Evolutionary conservation across 2,329 filamentous ascomycete genomes (phyloP).

Genomic region (Fusarium buharicum): DNA sequence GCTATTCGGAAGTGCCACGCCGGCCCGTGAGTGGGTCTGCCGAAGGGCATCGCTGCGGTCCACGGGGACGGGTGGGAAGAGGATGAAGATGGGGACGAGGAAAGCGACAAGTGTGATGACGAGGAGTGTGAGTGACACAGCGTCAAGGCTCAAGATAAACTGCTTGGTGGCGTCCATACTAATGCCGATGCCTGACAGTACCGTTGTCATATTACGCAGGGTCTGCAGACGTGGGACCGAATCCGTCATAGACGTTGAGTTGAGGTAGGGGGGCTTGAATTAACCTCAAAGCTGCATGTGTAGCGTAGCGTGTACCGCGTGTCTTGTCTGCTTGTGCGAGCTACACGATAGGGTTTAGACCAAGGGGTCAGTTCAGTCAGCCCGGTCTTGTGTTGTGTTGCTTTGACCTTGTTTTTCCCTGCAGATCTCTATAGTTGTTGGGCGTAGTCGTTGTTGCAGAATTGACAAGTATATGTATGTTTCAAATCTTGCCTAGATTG

Average conservation of each 20-base stretch:
- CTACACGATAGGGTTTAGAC: conserved; percentile 2
- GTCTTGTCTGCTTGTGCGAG: conserved; percentile 18
- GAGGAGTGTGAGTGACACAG: conserved; percentile 53
- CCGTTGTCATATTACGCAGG: conserved; percentile 35
- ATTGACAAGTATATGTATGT: conserved; percentile 3
- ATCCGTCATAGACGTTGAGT: conserved; percentile 24
- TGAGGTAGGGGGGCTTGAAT: not conserved
- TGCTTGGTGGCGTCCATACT: conserved; percentile 31
- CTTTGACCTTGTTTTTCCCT: conserved; percentile 6
- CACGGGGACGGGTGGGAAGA: conserved; percentile 65
- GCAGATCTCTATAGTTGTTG: conserved; percentile 9
- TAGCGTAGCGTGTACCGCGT: not conserved
- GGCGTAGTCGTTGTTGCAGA: conserved; percentile 2
- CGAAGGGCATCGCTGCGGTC: conserved; percentile 63
- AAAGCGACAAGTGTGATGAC: conserved; percentile 61
- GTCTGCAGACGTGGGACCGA: conserved; percentile 25
- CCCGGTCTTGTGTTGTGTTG: not conserved
- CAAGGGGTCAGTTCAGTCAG: conserved; percentile 2
- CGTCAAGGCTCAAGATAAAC: conserved; percentile 44
- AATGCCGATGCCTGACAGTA: conserved; percentile 25
- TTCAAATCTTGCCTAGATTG: conserved; percentile 13
- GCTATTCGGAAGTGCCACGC: conserved; percentile 53
- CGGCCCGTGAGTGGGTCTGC: conserved; percentile 64
- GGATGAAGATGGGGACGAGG: conserved; percentile 62
- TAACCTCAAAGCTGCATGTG: conserved; percentile 19